Evolutionary conservation across 352 stramenopile species (phyloP).

Genomic region (Phytophthora boehmeriae): DNA sequence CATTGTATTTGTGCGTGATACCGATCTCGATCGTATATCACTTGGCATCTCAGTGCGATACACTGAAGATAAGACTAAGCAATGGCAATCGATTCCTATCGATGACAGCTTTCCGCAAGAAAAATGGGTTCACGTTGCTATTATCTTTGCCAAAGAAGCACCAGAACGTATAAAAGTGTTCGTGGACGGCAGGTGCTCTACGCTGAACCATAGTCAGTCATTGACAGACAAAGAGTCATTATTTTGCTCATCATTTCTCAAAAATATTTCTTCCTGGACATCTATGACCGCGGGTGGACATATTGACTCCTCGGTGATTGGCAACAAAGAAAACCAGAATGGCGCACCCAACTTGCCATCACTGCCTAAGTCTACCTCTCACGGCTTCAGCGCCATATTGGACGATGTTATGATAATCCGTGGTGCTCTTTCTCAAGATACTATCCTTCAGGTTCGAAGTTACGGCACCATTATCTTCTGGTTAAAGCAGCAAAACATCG

Average conservation of each 20-base stretch:
- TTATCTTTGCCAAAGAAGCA: slow-evolving; percentile 11
- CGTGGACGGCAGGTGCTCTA: slow-evolving; percentile 20
- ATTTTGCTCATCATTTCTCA: slow-evolving; percentile 11
- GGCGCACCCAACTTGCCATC: neutral
- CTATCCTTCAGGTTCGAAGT: slow-evolving; percentile 24
- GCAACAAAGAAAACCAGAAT: neutral
- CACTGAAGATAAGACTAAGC: slow-evolving; percentile 1
- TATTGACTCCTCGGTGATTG: neutral
- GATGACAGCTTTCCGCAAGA: slow-evolving; percentile 12
- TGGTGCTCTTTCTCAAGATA: slow-evolving; percentile 8
- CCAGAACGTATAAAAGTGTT: slow-evolving; percentile 19
- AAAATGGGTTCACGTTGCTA: slow-evolving; percentile 26
- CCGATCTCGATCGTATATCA: slow-evolving; percentile 12
- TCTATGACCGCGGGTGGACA: slow-evolving; percentile 18
- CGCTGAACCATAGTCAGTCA: slow-evolving; percentile 10
- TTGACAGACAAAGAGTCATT: neutral
- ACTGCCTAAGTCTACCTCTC: slow-evolving; percentile 5
- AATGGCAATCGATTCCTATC: slow-evolving; percentile 18
- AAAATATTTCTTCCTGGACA: slow-evolving; percentile 19
- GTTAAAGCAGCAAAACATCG: slow-evolving; percentile 38
- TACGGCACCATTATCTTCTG: slow-evolving; percentile 43
- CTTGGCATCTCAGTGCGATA: slow-evolving; percentile 19
- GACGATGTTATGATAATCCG: slow-evolving; percentile 40
- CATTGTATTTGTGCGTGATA: slow-evolving; percentile 21
- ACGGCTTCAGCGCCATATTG: slow-evolving; percentile 29